A percentile compares a stretch with the other conserved stretches of the same genome.
These are phyloP conservation scores for Mariannaea sp. DNA, from an alignment of 2,329 filamentous ascomycete genomes.

Conservation along the genomic window DNA sequence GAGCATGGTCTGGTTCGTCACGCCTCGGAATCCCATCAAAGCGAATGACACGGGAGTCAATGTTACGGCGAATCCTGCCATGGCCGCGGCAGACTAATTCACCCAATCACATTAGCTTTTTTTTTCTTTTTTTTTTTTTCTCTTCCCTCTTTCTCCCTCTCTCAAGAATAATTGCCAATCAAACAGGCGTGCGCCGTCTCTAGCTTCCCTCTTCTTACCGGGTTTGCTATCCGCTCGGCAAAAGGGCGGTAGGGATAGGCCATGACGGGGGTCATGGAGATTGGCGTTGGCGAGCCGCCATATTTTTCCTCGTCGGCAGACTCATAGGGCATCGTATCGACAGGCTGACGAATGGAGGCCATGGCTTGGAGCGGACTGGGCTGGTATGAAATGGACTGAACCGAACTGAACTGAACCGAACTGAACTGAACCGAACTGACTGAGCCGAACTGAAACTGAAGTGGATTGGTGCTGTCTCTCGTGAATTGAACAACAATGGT, in stretches of 20 bases:
- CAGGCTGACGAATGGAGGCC: too few relatives aligned
- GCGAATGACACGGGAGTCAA: constrained; percentile 35
- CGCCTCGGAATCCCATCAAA: constrained; percentile 39
- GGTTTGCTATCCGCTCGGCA: background rate
- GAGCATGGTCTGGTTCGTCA: constrained; percentile 36
- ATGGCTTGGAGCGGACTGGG: too few relatives aligned
- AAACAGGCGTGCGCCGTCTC: too few relatives aligned
- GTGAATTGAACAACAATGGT: too few relatives aligned
- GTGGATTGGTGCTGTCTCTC: too few relatives aligned
- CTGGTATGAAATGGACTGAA: too few relatives aligned
- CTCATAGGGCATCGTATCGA: background rate
- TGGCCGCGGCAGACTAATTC: constrained; percentile 32
- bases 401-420: too few relatives aligned
- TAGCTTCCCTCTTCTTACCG: background rate
- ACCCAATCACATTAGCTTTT: background rate
- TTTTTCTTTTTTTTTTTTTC: too few relatives aligned
- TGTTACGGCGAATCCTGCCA: constrained; percentile 39
- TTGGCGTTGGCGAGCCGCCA: background rate
- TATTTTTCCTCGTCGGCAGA: background rate
- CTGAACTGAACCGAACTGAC: too few relatives aligned
- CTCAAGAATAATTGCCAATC: too few relatives aligned
- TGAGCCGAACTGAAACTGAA: too few relatives aligned
- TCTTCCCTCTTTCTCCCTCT: too few relatives aligned
- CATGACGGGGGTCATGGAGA: background rate
- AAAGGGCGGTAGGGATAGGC: background rate